Evolutionary conservation across 768 basidiomycete genomes (phyloP).

Genomic region (Boletus subparvulus): DNA sequence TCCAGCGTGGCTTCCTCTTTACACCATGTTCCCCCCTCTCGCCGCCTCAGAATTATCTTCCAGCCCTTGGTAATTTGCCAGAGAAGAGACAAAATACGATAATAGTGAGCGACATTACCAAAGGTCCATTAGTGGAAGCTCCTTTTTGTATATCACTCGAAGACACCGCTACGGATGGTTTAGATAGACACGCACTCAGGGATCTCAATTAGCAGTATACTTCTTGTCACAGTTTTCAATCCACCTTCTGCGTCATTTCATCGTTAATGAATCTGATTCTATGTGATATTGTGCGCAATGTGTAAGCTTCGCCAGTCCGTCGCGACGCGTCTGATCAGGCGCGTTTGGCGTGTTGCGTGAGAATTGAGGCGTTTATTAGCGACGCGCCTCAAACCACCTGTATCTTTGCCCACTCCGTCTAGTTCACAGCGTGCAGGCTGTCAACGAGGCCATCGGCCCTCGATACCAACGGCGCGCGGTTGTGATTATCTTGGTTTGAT

Average conservation of each 20-base stretch:
- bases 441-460: neutral
- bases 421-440: neutral
- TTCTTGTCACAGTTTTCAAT: neutral
- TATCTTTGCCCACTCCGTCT: conserved; percentile 3
- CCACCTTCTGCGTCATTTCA: conserved; percentile 5
- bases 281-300: neutral
- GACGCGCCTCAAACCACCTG: conserved; percentile 4
- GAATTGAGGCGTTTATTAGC: conserved; percentile 18
- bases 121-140: neutral
- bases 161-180: conserved; percentile 7
- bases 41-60: conserved; percentile 49
- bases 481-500: conserved; percentile 6
- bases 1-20: conserved; percentile 67
- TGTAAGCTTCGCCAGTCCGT: neutral
- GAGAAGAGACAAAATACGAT: conserved; percentile 9
- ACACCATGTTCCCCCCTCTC: conserved; percentile 64
- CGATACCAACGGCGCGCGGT: neutral
- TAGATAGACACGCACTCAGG: conserved; percentile 25
- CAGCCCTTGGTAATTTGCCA: neutral
- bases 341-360: conserved; percentile 27
- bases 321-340: conserved; percentile 21
- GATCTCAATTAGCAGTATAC: conserved; percentile 23
- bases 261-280: neutral
- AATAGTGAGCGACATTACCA: neutral
- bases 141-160: conserved; percentile 13